These are phyloP conservation scores for Trichoderma citrinoviride DNA, from an alignment of 2,329 filamentous ascomycete species.

Conservation along the genomic window DNA sequence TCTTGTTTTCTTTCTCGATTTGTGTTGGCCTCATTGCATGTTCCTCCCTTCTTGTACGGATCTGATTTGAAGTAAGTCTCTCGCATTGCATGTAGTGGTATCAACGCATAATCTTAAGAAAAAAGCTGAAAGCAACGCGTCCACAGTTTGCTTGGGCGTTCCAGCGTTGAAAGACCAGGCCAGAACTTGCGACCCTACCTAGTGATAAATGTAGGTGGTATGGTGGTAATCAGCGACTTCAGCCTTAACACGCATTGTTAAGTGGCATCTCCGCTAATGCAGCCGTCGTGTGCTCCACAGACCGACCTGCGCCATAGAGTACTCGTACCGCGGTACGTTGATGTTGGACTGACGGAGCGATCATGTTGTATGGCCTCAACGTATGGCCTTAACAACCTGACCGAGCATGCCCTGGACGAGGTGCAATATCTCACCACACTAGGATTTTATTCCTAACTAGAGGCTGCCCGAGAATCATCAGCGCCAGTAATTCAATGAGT, in stretches of 20 bases:
- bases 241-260: constrained; percentile 14
- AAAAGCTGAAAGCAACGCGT: not conserved
- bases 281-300: constrained; percentile 8
- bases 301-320: not conserved
- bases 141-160: not conserved
- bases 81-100: not conserved
- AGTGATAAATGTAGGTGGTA: not conserved
- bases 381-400: no score
- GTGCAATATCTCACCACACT: no score
- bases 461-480: not conserved
- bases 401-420: no score
- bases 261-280: constrained; percentile 8
- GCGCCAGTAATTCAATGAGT: not conserved
- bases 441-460: not conserved
- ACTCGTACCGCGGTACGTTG: not conserved
- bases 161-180: not conserved
- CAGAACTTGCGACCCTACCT: not conserved
- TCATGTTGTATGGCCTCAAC: not conserved
- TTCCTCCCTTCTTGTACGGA: not conserved
- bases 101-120: not conserved
- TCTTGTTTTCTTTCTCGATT: not conserved
- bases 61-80: not conserved
- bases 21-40: not conserved
- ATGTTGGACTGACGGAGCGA: not conserved
- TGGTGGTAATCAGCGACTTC: constrained; percentile 4